Evolutionary conservation across 179 eudicot genomes (phyloP).

Genomic region (Spinacia oleracea): DNA sequence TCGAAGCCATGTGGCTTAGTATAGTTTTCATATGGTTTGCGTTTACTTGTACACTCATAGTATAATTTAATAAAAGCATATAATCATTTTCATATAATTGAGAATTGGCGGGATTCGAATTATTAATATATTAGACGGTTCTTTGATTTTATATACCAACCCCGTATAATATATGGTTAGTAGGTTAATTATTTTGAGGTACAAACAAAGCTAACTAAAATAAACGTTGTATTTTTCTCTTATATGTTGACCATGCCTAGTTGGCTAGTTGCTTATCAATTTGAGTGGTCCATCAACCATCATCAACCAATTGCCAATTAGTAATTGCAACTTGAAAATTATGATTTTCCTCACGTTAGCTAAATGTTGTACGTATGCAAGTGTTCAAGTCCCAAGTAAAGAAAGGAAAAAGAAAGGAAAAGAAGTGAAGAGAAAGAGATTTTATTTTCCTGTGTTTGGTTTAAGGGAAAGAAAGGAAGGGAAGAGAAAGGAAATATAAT

Average conservation of each 20-base stretch:
- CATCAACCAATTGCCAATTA: too few species aligned
- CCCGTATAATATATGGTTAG: too few species aligned
- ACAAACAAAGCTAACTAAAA: background rate
- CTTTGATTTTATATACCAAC: background rate
- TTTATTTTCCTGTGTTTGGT: too few species aligned
- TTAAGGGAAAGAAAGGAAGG: too few species aligned
- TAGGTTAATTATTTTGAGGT: background rate
- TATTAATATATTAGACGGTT: background rate
- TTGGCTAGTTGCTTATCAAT: background rate
- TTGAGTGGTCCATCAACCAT: background rate
- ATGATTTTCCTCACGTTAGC: too few species aligned
- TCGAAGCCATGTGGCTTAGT: conserved; percentile 11
- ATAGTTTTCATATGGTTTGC: background rate
- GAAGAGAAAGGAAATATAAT: too few species aligned
- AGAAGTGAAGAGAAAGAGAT: too few species aligned
- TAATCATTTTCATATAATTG: background rate
- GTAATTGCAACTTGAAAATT: too few species aligned
- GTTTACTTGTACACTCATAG: background rate
- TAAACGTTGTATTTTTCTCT: background rate
- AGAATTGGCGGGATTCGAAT: background rate
- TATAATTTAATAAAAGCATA: too few species aligned
- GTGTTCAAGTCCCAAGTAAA: too few species aligned
- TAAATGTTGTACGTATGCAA: too few species aligned
- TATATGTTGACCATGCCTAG: background rate
- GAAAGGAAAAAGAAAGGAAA: too few species aligned